phyloP scores from a whole-genome alignment of 345 rosid species.

The Rhodamnia argentea region DNA sequence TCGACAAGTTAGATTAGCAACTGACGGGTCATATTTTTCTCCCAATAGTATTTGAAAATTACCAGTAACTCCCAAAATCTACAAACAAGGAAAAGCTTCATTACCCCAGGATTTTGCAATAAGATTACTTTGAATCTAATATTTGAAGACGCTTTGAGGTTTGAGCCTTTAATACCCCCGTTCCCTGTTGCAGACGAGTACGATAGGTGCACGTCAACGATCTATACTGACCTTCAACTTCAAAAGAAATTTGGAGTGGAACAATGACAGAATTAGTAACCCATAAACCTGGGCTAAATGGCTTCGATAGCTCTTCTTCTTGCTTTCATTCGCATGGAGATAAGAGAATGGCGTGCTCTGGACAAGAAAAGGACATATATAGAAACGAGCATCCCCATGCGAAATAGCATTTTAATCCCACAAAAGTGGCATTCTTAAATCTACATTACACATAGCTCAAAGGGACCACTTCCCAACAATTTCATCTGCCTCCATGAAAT shows the following conservation, averaged over 20 bases:
- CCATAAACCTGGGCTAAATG: not conserved
- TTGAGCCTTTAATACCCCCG: not conserved
- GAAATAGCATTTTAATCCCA: not conserved
- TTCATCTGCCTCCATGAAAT: not conserved
- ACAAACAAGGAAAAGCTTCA: not conserved
- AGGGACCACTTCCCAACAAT: not conserved
- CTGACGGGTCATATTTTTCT: not conserved
- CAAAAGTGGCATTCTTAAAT: not conserved
- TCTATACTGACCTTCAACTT: not conserved
- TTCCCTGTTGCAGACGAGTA: not conserved
- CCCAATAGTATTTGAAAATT: not conserved
- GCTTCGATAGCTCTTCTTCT: not conserved
- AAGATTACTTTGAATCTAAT: not conserved
- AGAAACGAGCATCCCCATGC: not conserved
- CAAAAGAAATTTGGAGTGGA: not conserved
- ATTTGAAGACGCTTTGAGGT: not conserved
- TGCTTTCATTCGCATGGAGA: not conserved
- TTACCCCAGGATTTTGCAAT: not conserved
- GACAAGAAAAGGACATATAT: not conserved
- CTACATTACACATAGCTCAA: not conserved
- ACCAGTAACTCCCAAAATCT: not conserved
- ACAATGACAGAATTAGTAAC: not conserved
- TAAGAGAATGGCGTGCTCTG: not conserved
- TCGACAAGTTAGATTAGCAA: not conserved
- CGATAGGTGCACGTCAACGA: not conserved